Evolutionary conservation across 305 asterid genomes (phyloP), one percentile per base, ranked within the genome.

Genomic region (Andrographis paniculata): DNA sequence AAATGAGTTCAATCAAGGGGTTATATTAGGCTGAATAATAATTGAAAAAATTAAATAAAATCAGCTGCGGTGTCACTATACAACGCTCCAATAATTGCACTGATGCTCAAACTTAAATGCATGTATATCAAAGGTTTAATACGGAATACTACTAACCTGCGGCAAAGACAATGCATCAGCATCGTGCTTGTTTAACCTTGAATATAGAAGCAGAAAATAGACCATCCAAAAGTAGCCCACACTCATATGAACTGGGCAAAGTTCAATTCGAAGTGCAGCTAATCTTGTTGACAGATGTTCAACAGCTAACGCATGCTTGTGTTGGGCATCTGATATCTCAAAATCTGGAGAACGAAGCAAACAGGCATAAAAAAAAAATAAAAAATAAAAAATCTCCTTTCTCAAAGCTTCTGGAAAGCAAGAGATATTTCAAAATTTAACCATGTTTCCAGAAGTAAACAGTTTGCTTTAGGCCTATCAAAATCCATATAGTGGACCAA

Each of bases 211-310:
- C 66, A 91, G 94, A 49, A 91, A 91, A 56, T 91, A 91, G 63
- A 91, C 99, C 93, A 84, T 83, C 99, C 99, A 91, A 72, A 91
- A 91, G 82, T 77, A 87, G 52, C 89, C 82, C 59, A 71, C 84
- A 23, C 82, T 84, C 84, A 91, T 71, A 72, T 87, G 99, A 38
- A 67, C 84, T 37, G 99, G 99, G 66, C 93, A 87, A 59, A 91
- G 87, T 73, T 87, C 99, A 59, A 65, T 68, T 81, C 96, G 77
- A 48, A 91, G 94, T 42, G 99, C 96, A 52, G 94, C 91, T 67
- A 91, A 78, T 77, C 93, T 74, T 18, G 92, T 95, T 17, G 86
- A 72, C 21, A 83, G 69, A 65, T 64, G 73, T 71, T 91, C 96
- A 50, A 91, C 70, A 36, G 87, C 89, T 68, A 70, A 60, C 39